phyloP scores from a whole-genome alignment of 164 flowering plant genomes.

The Aristolochia californica region DNA sequence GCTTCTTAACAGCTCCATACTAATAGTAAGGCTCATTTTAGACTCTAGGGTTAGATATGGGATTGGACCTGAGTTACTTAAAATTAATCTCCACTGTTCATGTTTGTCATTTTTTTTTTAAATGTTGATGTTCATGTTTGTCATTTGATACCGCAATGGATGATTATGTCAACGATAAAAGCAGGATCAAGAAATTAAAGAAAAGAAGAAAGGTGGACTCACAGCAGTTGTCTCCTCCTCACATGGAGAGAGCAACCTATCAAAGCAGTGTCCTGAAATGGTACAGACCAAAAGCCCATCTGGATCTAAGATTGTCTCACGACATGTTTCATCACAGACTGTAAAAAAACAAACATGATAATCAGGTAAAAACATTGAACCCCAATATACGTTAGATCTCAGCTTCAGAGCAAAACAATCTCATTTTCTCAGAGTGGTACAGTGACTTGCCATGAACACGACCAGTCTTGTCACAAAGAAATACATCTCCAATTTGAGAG shows the following conservation, averaged over 20 bases:
- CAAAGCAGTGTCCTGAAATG: constrained; percentile 85
- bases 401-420: neutral
- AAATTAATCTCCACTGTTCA: too few species aligned
- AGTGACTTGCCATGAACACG: constrained; percentile 59
- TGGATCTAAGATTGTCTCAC: constrained; percentile 60
- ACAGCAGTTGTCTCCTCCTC: constrained; percentile 63
- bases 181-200: neutral
- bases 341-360: constrained; percentile 11
- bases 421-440: neutral
- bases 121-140: too few species aligned
- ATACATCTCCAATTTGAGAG: constrained; percentile 70
- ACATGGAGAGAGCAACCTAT: constrained; percentile 41
- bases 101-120: too few species aligned
- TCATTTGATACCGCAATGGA: too few species aligned
- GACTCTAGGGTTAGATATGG: too few species aligned
- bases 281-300: constrained; percentile 73
- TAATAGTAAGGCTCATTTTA: too few species aligned
- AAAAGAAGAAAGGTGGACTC: constrained; percentile 18
- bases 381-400: neutral
- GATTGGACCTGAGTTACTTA: too few species aligned
- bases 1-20: too few species aligned
- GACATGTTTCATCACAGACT: constrained; percentile 93
- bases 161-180: too few species aligned
- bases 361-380: neutral
- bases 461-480: constrained; percentile 88